Evolutionary conservation across 805 yeast species (phyloP).

Genomic region (Zygoascus ofunaensis): DNA sequence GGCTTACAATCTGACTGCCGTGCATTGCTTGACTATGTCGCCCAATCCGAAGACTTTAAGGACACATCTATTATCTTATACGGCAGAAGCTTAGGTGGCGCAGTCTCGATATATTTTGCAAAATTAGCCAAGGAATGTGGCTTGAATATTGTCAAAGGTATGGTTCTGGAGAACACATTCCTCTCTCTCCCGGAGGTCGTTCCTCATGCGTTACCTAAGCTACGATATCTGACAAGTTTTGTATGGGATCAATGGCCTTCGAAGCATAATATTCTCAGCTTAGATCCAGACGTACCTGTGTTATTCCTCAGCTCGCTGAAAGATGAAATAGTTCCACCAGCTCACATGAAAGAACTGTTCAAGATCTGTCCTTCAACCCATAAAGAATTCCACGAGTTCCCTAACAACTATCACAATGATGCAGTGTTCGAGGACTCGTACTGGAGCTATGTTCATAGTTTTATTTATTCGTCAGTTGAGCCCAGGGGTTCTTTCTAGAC

Average conservation of each 20-base stretch:
- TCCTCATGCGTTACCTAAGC: conserved; percentile 63
- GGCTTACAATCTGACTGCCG: conserved; percentile 82
- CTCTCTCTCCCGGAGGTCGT: conserved; percentile 50
- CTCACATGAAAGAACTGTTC: conserved; percentile 59
- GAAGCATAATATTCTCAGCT: conserved; percentile 44
- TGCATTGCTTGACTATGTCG: conserved; percentile 53
- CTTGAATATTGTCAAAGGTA: conserved; percentile 44
- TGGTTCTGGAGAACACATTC: conserved; percentile 83
- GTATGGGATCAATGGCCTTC: conserved; percentile 83
- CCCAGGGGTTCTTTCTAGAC: conserved; percentile 9
- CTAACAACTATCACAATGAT: conserved; percentile 70
- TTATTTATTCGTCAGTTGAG: conserved; percentile 21
- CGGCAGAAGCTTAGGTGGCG: conserved; percentile 93
- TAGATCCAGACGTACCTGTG: conserved; percentile 51
- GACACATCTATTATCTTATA: conserved; percentile 54
- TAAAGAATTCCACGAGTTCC: conserved; percentile 48
- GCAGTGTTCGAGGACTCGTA: conserved; percentile 67
- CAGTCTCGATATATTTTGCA: conserved; percentile 79
- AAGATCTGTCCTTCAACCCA: conserved; percentile 40
- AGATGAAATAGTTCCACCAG: conserved; percentile 90
- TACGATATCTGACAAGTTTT: conserved; percentile 45
- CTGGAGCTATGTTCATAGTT: conserved; percentile 60
- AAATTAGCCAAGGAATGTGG: conserved; percentile 33
- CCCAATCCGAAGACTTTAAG: conserved; percentile 42
- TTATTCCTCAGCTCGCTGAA: conserved; percentile 61